Percentiles rank a stretch among this genome's conserved stretches.
phyloP scores from a whole-genome alignment of 371 early-diverging fungal species.

The Phascolomyces articulosus region DNA sequence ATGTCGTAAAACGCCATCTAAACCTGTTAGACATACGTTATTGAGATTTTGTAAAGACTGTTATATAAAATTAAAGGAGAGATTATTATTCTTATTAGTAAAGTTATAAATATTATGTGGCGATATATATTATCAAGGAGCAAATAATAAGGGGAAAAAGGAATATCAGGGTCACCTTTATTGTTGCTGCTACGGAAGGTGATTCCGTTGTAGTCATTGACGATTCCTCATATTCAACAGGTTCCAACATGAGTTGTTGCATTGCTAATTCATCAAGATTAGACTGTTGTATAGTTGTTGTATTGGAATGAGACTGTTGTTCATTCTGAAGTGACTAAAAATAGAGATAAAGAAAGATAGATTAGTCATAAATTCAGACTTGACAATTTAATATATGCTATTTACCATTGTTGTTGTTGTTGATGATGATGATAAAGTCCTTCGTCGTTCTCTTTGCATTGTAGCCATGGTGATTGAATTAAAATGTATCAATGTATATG shows the following conservation, averaged over 20 bases:
- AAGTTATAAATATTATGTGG: too few species aligned
- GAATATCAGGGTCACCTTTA: too few species aligned
- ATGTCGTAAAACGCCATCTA: constrained; percentile 3
- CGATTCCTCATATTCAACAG: constrained; percentile 11
- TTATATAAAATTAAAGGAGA: not conserved
- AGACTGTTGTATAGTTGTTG: not conserved
- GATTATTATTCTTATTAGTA: not conserved
- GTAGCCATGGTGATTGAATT: too few species aligned
- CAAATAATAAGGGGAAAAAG: too few species aligned
- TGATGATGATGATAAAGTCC: too few species aligned
- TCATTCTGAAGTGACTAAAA: not conserved
- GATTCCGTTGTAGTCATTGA: not conserved
- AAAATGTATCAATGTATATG: too few species aligned
- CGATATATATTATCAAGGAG: too few species aligned
- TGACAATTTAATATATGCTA: too few species aligned
- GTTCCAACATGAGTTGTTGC: constrained; percentile 17
- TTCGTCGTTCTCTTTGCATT: too few species aligned
- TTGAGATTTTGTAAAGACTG: constrained; percentile 3
- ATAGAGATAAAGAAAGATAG: not conserved
- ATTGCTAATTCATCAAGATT: not conserved
- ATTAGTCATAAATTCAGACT: too few species aligned
- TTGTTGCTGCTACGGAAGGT: not conserved
- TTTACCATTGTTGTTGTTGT: too few species aligned
- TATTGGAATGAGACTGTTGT: not conserved
- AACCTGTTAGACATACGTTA: constrained; percentile 11